Conservation (phyloP, 2,329 filamentous ascomycete genomes). For the Pseudogymnoascus sp. region DNA sequence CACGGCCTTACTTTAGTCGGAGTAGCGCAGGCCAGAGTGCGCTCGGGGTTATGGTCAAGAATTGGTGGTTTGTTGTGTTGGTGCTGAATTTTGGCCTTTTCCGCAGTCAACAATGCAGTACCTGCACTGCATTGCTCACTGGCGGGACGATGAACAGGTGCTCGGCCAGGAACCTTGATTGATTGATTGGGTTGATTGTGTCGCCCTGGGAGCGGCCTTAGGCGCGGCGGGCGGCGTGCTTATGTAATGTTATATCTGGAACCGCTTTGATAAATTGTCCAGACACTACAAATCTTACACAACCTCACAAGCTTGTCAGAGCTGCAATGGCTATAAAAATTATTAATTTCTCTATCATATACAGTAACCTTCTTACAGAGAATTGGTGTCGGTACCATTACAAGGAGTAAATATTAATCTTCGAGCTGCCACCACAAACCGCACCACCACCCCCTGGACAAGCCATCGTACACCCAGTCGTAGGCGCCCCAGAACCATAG, state of each 20-base stretch:
- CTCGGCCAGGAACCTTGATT: slow-evolving; percentile 1
- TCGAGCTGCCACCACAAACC: slow-evolving; percentile 2
- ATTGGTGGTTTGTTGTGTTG: neutral
- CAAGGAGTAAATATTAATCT: neutral
- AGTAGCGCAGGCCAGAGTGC: neutral
- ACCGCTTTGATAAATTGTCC: neutral
- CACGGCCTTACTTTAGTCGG: neutral
- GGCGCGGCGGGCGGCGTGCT: neutral
- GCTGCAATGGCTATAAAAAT: neutral
- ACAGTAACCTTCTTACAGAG: neutral
- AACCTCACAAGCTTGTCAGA: neutral
- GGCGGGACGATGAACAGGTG: neutral
- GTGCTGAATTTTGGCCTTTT: neutral
- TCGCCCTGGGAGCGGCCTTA: neutral
- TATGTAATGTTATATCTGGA: neutral
- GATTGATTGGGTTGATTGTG: neutral
- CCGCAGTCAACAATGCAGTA: slow-evolving; percentile 7
- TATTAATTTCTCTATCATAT: neutral
- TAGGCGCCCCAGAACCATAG: neutral
- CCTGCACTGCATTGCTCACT: slow-evolving; percentile 6
- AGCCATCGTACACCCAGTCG: neutral
- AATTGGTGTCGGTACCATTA: neutral
- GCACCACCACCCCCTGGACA: neutral
- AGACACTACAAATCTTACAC: neutral
- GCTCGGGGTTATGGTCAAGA: neutral